A percentile compares a stretch with the other conserved stretches of the same genome.
These are phyloP conservation scores for Colletotrichum lindemuthianum DNA, from an alignment of 2,329 filamentous ascomycete species.

Conservation along the genomic window DNA sequence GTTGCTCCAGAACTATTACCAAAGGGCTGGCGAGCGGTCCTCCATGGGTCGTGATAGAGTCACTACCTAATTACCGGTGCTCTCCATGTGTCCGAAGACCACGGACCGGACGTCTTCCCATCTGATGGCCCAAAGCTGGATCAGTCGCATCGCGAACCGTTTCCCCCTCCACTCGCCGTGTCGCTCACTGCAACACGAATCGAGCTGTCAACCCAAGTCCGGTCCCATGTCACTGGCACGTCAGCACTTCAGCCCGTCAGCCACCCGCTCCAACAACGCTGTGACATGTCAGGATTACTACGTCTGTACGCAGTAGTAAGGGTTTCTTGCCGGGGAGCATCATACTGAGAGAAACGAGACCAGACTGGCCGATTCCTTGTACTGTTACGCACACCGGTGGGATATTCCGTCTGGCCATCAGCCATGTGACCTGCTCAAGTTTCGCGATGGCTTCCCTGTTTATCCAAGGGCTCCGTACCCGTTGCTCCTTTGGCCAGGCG, in stretches of 20 bases:
- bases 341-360: background rate
- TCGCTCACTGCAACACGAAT: background rate
- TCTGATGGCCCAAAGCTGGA: constrained; percentile 13
- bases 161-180: background rate
- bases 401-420: no score
- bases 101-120: constrained; percentile 13
- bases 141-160: constrained; percentile 14
- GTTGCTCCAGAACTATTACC: no score
- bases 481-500: no score
- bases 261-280: background rate
- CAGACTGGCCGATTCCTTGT: background rate
- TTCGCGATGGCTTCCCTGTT: no score
- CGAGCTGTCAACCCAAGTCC: constrained; percentile 18
- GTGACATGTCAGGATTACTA: background rate
- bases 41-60: no score
- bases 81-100: background rate
- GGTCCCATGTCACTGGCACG: constrained; percentile 11
- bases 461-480: no score
- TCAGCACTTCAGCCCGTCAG: background rate
- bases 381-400: no score
- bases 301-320: background rate
- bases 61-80: no score
- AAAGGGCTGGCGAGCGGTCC: no score
- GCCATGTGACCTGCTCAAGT: no score
- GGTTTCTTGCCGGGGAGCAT: constrained; percentile 1